Evolutionary conservation across 352 stramenopile species (phyloP).

Genomic region (Globisporangium cystogenes): DNA sequence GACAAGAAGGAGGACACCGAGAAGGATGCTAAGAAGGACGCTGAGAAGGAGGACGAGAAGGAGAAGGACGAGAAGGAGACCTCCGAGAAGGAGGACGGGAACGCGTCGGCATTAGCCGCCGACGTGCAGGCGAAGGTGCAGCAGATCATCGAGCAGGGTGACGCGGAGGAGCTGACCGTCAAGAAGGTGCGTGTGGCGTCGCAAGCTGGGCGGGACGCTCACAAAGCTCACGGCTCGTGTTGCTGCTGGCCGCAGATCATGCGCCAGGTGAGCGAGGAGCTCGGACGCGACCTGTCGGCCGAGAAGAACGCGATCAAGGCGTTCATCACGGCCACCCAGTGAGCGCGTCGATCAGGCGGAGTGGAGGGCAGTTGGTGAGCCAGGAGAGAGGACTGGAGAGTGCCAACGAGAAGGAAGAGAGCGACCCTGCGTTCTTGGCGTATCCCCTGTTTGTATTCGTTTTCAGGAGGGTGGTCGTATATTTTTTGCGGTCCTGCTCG

Average conservation of each 20-base stretch:
- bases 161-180: constrained; percentile 76
- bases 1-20: background rate
- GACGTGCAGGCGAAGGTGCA: constrained; percentile 62
- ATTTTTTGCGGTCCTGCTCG: constrained; percentile 1
- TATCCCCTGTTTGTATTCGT: background rate
- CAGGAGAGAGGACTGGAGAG: too few relatives aligned
- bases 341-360: constrained; percentile 1
- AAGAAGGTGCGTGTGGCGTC: constrained; percentile 54
- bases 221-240: too few relatives aligned
- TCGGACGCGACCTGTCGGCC: constrained; percentile 58
- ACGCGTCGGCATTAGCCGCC: constrained; percentile 17
- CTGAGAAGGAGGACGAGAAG: constrained; percentile 2
- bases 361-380: background rate
- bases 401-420: too few relatives aligned
- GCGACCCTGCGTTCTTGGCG: background rate
- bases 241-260: constrained; percentile 39
- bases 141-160: constrained; percentile 73
- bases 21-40: constrained; percentile 18
- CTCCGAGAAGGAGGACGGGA: background rate
- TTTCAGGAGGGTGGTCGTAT: constrained; percentile 11
- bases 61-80: background rate
- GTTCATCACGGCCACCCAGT: constrained; percentile 47
- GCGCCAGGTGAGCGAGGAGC: constrained; percentile 54
- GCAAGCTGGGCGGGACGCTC: too few relatives aligned
- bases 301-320: constrained; percentile 81